Percentiles rank a stretch among this genome's conserved stretches.
Conservation (phyloP, 441 rosid species). For the Manihot esculenta region DNA sequence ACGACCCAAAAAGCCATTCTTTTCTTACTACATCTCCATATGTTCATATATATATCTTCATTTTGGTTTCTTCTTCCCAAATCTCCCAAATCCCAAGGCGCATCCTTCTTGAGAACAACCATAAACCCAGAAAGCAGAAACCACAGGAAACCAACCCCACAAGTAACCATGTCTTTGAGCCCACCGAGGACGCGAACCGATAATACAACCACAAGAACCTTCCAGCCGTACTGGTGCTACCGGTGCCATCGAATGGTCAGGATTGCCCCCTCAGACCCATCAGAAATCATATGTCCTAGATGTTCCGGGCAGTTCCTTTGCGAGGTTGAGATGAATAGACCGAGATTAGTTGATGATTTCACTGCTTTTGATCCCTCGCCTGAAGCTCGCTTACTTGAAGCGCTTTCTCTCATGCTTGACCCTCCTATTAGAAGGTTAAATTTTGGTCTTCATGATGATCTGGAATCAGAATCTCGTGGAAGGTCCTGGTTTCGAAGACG, state of each 20-base stretch:
- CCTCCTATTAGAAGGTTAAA: conserved; percentile 44
- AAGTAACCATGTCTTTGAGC: conserved; percentile 43
- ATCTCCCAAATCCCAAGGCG: neutral
- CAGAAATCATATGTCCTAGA: conserved; percentile 55
- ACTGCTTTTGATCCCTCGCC: conserved; percentile 71
- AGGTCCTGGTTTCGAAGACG: conserved; percentile 32
- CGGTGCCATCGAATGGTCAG: conserved; percentile 59
- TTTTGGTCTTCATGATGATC: conserved; percentile 8
- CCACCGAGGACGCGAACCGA: conserved; percentile 37
- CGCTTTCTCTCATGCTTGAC: conserved; percentile 62
- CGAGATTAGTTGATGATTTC: conserved; percentile 47
- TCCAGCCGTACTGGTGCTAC: conserved; percentile 77
- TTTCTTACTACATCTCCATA: conserved; percentile 14
- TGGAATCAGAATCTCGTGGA: conserved; percentile 32
- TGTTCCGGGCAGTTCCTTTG: conserved; percentile 55
- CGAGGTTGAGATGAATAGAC: conserved; percentile 49
- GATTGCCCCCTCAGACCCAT: conserved; percentile 41
- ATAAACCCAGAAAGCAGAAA: neutral
- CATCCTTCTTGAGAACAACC: neutral
- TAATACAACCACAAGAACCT: conserved; percentile 19
- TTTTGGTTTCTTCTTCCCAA: neutral
- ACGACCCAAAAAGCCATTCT: conserved; percentile 31
- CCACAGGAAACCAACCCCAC: neutral
- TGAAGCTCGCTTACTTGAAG: conserved; percentile 71
- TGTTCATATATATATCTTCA: neutral